Evolutionary conservation across 2,329 filamentous ascomycete genomes (phyloP).

Genomic region (Neophaeococcomyces aloes): DNA sequence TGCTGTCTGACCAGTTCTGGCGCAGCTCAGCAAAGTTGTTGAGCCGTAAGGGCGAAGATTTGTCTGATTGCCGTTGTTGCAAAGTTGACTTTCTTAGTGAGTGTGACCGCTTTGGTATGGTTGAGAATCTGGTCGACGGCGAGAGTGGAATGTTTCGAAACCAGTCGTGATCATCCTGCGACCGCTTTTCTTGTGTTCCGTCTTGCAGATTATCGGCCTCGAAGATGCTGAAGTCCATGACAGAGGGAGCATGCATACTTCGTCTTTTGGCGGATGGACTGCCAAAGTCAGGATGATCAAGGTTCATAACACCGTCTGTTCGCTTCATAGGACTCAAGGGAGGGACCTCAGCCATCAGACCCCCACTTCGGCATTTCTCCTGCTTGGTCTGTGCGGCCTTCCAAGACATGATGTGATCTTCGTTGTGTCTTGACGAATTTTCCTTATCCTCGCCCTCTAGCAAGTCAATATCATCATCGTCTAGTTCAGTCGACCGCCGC

Average conservation of each 20-base stretch:
- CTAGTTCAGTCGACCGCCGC: conserved; percentile 30
- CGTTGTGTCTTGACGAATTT: conserved; percentile 15
- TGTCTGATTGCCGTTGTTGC: conserved; percentile 67
- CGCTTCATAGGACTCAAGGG: conserved; percentile 70
- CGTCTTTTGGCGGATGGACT: conserved; percentile 86
- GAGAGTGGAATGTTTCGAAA: conserved; percentile 23
- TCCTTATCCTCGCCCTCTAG: conserved; percentile 24
- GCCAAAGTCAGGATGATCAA: conserved; percentile 65
- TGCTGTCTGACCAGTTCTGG: conserved; percentile 31
- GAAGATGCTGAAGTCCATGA: conserved; percentile 63
- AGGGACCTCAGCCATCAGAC: conserved; percentile 45
- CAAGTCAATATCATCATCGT: conserved; percentile 40
- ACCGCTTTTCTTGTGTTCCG: conserved; percentile 23
- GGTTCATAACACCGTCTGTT: conserved; percentile 71
- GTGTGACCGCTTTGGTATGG: conserved; percentile 57
- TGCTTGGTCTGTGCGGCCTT: conserved; percentile 35
- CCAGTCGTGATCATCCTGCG: conserved; percentile 24
- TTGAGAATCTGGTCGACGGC: conserved; percentile 36
- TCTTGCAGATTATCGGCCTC: conserved; percentile 36
- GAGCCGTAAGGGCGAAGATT: conserved; percentile 43
- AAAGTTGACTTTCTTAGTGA: conserved; percentile 78
- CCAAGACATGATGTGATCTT: conserved; percentile 14
- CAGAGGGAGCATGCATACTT: conserved; percentile 67
- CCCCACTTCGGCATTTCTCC: conserved; percentile 40
- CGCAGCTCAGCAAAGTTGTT: conserved; percentile 34